phyloP scores from a whole-genome alignment of 1,139 yeast genomes.

The Diutina pseudorugosa region DNA sequence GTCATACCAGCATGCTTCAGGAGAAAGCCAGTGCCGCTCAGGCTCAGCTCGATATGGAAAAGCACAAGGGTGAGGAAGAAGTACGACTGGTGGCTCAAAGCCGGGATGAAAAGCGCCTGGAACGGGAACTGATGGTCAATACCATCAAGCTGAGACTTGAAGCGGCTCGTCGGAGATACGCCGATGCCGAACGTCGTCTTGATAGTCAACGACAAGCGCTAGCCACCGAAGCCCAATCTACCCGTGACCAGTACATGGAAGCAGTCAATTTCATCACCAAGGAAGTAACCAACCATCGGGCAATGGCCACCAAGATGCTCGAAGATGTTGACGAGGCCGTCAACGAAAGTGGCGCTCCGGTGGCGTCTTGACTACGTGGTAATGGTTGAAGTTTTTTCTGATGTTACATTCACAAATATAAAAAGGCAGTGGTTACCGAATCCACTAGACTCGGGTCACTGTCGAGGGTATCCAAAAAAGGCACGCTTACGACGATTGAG shows the following conservation, averaged over 20 bases:
- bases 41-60: neutral
- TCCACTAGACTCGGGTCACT: neutral
- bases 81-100: neutral
- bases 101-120: neutral
- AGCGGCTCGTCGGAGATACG: neutral
- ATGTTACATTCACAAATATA: neutral
- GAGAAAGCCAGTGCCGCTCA: neutral
- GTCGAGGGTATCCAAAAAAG: neutral
- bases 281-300: neutral
- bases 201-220: neutral
- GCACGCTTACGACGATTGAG: neutral
- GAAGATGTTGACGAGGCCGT: neutral
- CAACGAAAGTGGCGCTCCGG: neutral
- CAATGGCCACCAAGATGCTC: neutral
- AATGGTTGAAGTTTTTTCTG: neutral
- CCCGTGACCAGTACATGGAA: neutral
- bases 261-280: neutral
- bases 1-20: neutral
- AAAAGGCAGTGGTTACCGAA: neutral
- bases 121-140: neutral
- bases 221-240: neutral
- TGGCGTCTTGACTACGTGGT: neutral
- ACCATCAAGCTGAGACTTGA: neutral
- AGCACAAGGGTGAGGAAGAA: neutral
- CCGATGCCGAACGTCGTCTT: neutral